A percentile compares a stretch with the other conserved stretches of the same genome.
These are phyloP conservation scores for Trichoderma erinaceum DNA, from an alignment of 495 filamentous ascomycete genomes.

Conservation along the genomic window DNA sequence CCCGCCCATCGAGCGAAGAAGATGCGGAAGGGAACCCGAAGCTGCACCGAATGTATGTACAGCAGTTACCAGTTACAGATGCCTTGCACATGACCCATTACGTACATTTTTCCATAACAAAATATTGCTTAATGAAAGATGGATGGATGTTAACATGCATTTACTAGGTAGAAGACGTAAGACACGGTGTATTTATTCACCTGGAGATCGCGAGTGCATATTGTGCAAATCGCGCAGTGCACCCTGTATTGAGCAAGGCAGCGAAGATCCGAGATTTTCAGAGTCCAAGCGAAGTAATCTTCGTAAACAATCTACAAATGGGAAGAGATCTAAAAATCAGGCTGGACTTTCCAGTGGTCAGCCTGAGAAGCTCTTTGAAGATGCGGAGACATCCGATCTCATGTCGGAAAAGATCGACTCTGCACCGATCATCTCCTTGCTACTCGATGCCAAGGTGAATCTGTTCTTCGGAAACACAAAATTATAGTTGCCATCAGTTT, in stretches of 20 bases:
- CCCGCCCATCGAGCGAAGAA: neutral
- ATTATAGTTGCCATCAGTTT: neutral
- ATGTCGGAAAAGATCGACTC: neutral
- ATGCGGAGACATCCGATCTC: neutral
- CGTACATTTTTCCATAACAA: neutral
- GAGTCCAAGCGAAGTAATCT: neutral
- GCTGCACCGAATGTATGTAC: conserved; percentile 19
- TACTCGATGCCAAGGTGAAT: neutral
- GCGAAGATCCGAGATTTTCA: neutral
- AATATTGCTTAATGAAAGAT: too few species aligned
- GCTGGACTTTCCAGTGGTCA: neutral
- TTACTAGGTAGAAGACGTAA: conserved; percentile 18
- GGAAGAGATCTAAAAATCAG: neutral
- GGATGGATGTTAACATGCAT: neutral
- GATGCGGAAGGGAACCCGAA: conserved; percentile 19
- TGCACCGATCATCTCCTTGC: neutral
- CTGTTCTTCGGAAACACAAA: too few species aligned
- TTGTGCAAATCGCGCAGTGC: conserved; percentile 13
- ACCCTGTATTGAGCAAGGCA: conserved; percentile 17
- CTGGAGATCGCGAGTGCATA: conserved; percentile 13
- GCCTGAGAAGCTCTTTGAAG: neutral
- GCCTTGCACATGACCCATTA: neutral
- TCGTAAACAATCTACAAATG: neutral
- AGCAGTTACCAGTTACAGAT: neutral
- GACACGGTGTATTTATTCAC: conserved; percentile 13